Percentiles rank a stretch among this genome's conserved stretches.
Evolutionary conservation across 768 basidiomycete species (phyloP).

Genomic region (Agaricus sinodeliciosus): DNA sequence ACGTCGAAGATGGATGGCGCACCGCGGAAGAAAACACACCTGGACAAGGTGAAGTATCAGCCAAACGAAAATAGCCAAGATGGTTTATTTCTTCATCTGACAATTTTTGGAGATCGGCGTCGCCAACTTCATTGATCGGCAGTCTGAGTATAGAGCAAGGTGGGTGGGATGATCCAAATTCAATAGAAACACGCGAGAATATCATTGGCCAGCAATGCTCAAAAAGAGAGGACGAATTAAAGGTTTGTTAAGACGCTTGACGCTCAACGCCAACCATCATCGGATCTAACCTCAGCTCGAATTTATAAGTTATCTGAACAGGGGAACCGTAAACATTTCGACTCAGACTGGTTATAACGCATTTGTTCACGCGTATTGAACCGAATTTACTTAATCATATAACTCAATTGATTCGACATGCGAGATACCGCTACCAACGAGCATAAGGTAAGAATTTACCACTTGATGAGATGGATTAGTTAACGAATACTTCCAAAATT

Average conservation of each 20-base stretch:
- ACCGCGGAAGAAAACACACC: background rate
- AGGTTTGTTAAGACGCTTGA: background rate
- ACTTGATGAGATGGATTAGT: slow-evolving; percentile 26
- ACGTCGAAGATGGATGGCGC: no score
- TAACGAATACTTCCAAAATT: background rate
- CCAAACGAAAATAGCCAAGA: background rate
- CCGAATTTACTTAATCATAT: background rate
- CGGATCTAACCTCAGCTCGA: background rate
- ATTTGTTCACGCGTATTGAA: background rate
- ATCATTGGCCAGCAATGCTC: slow-evolving; percentile 1
- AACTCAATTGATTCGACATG: background rate
- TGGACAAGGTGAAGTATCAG: background rate
- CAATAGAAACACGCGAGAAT: slow-evolving; percentile 6
- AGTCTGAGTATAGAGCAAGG: background rate
- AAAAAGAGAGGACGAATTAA: background rate
- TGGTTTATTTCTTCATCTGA: background rate
- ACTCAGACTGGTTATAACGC: background rate
- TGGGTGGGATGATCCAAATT: slow-evolving; percentile 6
- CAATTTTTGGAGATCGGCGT: background rate
- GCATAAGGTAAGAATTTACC: slow-evolving; percentile 76
- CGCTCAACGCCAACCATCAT: slow-evolving; percentile 1
- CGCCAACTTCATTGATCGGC: background rate
- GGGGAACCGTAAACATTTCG: background rate
- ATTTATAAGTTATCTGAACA: background rate
- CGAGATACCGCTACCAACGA: slow-evolving; percentile 41